These are phyloP conservation scores for Eucalyptus caleyi DNA, from an alignment of 345 rosid species.

Conservation along the genomic window DNA sequence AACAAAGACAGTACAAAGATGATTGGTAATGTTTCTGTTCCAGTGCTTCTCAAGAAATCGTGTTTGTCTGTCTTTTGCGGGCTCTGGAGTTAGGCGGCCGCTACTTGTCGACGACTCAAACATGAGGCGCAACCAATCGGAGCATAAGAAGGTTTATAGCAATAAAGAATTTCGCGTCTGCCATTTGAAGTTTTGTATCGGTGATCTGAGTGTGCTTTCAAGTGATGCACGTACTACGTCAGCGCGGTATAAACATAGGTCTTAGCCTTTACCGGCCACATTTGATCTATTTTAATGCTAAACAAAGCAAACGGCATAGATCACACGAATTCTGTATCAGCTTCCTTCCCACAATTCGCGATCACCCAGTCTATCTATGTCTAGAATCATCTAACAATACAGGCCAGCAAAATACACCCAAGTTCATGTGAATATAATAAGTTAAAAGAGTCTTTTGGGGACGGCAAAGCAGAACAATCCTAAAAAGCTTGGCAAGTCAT, in stretches of 20 bases:
- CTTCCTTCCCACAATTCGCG: neutral
- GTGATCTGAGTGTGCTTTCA: neutral
- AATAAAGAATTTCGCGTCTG: neutral
- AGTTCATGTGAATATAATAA: neutral
- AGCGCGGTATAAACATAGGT: neutral
- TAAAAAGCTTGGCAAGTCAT: neutral
- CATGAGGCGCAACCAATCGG: neutral
- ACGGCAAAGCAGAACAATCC: neutral
- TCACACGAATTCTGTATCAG: neutral
- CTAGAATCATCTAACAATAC: neutral
- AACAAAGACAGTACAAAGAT: neutral
- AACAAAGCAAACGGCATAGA: neutral
- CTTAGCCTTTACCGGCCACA: neutral
- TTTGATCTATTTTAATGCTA: neutral
- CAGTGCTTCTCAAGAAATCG: neutral
- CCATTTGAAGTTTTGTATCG: neutral
- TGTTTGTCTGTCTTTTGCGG: neutral
- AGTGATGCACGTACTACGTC: neutral
- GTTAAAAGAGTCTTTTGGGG: neutral
- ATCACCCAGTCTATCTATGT: neutral
- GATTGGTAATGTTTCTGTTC: neutral
- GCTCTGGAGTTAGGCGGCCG: neutral
- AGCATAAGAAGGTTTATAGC: neutral
- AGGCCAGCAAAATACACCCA: neutral
- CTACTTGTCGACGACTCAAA: neutral